Conservation (phyloP, 2,329 filamentous ascomycete genomes). For the Xylaria sp. region DNA sequence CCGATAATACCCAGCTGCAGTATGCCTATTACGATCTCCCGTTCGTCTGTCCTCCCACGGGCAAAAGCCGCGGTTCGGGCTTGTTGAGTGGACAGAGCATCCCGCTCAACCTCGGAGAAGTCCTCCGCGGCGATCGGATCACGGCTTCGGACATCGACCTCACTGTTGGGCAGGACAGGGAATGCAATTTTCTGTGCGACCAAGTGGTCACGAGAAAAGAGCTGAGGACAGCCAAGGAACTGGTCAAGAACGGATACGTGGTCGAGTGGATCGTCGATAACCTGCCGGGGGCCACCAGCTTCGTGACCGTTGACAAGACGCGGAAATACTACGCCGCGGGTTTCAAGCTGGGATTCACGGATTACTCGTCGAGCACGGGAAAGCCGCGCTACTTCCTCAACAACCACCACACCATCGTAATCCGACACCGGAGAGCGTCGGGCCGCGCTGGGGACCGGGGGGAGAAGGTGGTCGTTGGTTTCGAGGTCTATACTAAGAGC, state of each 20-base stretch:
- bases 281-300: conserved; percentile 83
- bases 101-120: conserved; percentile 82
- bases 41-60: conserved; percentile 81
- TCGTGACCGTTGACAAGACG: conserved; percentile 82
- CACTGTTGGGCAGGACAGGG: conserved; percentile 73
- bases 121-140: conserved; percentile 85
- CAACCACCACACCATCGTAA: conserved; percentile 85
- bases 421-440: conserved; percentile 74
- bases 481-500: conserved; percentile 89
- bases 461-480: conserved; percentile 81
- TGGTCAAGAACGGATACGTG: conserved; percentile 81
- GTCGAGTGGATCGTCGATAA: conserved; percentile 95
- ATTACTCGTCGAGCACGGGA: conserved; percentile 61
- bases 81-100: conserved; percentile 77
- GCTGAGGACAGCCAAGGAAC: conserved; percentile 67
- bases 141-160: conserved; percentile 83
- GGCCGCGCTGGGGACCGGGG: conserved; percentile 69
- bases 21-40: conserved; percentile 89
- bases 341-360: conserved; percentile 83
- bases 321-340: conserved; percentile 88
- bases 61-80: conserved; percentile 65
- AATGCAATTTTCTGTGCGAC: conserved; percentile 74
- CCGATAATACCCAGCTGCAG: conserved; percentile 85
- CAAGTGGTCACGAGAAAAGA: conserved; percentile 66
- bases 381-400: conserved; percentile 74